Base-by-base conservation (phyloP, 306 rosid genomes). In the Trichosanthes cucumerina region DNA sequence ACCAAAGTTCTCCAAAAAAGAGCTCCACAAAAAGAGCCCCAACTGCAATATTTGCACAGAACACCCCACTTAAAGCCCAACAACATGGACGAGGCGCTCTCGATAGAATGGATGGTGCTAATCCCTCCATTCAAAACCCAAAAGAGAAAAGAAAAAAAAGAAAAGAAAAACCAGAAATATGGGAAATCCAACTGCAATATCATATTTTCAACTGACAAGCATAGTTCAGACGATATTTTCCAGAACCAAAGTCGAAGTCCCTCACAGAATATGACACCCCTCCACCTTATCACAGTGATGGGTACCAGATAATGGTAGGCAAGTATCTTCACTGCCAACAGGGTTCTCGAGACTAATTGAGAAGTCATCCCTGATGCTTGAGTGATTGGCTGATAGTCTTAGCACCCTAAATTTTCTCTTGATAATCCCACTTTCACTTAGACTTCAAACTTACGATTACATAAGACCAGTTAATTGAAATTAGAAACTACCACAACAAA, bases 361-460 rank as follows among this genome's bases (percentile, higher is more conserved):
- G 82, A 91, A 80, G 71, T 76, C 79, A 70, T 84, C 77, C 57
- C 69, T 52, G 66, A 88, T 76, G 80, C 81, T 86, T 56, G 86
- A 84, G 62, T 82, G 78, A 71, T 83, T 84, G 59, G 95, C 93
- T 62, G 92, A 90, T 23, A 53, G 34, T 79, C 88, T 86, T 19
- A 93, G 98, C 39, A 90, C 90, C 82, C 86, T 84, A 85, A 88
- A 92, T n/a, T 95, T 88, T 80, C 91, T 88, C 84, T 86, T 58
- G 50, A 76, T n/a, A 38, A 68, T 18, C 60, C 14, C 57, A 71
- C 38, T 71, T 23, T 21, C 34, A 18, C 47, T 16, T 33, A 15
- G 44, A 15, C 72, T 34, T 26, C 34, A 43, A 43, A 46, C 39
- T 47, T 72, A 47, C 9, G 14, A 68, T 39, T 68, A 70, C 26